Conservation (phyloP, 345 rosid genomes). For the Raphanus raphanistrum region DNA sequence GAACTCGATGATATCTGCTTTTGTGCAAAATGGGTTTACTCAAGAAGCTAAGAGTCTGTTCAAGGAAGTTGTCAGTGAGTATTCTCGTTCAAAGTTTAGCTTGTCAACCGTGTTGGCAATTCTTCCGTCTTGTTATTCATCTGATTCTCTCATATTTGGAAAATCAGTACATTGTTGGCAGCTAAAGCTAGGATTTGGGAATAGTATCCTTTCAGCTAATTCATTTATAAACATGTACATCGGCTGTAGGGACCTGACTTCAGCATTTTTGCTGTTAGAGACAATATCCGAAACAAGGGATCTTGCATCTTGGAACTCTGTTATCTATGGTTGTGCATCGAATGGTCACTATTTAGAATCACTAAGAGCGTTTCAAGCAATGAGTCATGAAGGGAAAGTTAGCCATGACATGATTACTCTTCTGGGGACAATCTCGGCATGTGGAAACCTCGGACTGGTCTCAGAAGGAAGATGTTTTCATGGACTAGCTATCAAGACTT, state of each 20-base stretch:
- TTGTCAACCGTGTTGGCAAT: neutral
- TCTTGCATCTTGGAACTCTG: neutral
- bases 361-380: constrained; percentile 44
- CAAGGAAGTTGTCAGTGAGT: neutral
- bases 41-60: neutral
- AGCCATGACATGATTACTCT: constrained; percentile 49
- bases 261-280: neutral
- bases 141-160: neutral
- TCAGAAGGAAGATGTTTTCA: constrained; percentile 52
- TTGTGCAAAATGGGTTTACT: neutral
- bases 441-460: constrained; percentile 23
- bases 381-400: constrained; percentile 41
- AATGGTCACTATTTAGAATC: constrained; percentile 29
- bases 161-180: neutral
- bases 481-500: constrained; percentile 49
- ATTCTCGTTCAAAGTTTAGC: neutral
- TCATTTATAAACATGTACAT: neutral
- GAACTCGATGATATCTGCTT: neutral
- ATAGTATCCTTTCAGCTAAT: neutral
- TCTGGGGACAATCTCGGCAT: constrained; percentile 37
- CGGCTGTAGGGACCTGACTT: neutral
- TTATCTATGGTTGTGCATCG: neutral
- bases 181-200: neutral
- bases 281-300: neutral
- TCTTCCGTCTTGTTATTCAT: neutral